A percentile compares a stretch with the other conserved stretches of the same genome.
Conservation (phyloP, 1,284 basidiomycete genomes). For the Fomes fomentarius region DNA sequence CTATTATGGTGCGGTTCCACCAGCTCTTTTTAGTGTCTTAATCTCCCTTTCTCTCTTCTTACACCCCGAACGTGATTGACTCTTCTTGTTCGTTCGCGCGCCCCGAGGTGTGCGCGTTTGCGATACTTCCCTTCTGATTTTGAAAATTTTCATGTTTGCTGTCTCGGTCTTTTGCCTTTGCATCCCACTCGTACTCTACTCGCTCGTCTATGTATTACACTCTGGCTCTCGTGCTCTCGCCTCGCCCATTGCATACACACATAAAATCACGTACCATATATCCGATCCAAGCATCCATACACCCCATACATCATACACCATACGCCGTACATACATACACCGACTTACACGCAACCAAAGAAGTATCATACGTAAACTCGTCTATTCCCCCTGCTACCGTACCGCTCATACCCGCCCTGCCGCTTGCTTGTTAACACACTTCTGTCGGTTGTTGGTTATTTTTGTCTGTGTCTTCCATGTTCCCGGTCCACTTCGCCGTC, state of each 20-base stretch:
- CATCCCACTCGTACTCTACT: conserved; percentile 25
- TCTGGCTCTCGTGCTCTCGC: conserved; percentile 26
- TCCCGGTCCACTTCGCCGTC: background rate
- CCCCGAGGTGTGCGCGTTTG: background rate
- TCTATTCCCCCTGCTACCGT: conserved; percentile 20
- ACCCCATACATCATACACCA: too few species aligned
- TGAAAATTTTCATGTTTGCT: conserved; percentile 2
- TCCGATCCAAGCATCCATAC: background rate
- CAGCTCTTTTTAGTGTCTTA: conserved; percentile 5
- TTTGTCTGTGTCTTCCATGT: background rate
- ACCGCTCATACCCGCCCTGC: conserved; percentile 21
- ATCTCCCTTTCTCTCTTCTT: conserved; percentile 1
- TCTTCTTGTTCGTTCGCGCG: background rate
- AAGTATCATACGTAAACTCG: conserved; percentile 25
- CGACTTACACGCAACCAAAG: conserved; percentile 14
- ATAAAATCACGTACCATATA: conserved; percentile 19
- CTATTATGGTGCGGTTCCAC: conserved; percentile 24
- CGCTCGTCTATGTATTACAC: conserved; percentile 26
- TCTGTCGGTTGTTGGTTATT: conserved; percentile 24
- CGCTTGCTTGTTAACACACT: conserved; percentile 17
- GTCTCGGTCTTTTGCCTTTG: background rate
- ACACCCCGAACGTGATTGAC: background rate
- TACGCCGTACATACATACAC: conserved; percentile 8
- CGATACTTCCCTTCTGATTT: background rate
- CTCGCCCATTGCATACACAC: conserved; percentile 9